Conservation (phyloP, 1,139 yeast genomes). For the Candida freyschussii region DNA sequence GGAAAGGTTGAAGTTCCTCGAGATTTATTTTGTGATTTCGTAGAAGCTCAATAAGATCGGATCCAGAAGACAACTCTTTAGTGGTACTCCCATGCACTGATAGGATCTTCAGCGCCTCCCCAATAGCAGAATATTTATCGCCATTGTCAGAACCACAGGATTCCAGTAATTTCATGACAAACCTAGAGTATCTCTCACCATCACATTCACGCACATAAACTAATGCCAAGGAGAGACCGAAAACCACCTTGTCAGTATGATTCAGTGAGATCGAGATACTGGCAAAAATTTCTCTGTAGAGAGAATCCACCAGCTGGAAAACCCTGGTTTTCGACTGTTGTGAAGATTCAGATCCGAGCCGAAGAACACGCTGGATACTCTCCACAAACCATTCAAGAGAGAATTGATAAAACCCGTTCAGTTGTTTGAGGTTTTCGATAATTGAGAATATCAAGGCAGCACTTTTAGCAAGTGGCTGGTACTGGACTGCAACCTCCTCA, state of each 20-base stretch:
- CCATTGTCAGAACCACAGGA: constrained; percentile 6
- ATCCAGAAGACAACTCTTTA: background rate
- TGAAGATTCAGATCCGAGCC: background rate
- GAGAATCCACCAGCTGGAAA: constrained; percentile 28
- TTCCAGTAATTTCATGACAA: constrained; percentile 9
- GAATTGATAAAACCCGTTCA: constrained; percentile 55
- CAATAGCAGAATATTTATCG: constrained; percentile 1
- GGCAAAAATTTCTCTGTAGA: constrained; percentile 46
- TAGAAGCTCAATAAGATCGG: constrained; percentile 1
- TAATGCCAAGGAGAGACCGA: constrained; percentile 39
- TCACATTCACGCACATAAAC: constrained; percentile 19
- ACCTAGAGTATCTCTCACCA: constrained; percentile 12
- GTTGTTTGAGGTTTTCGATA: constrained; percentile 36
- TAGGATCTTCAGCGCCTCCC: constrained; percentile 12
- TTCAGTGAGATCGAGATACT: constrained; percentile 46
- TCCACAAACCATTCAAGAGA: constrained; percentile 44
- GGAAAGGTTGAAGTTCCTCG: constrained; percentile 5
- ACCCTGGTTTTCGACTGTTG: constrained; percentile 18
- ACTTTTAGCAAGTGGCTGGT: constrained; percentile 49
- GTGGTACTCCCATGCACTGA: constrained; percentile 8
- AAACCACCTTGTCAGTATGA: constrained; percentile 42
- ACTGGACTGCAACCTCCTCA: constrained; percentile 43
- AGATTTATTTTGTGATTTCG: background rate
- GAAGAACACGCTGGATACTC: constrained; percentile 39
- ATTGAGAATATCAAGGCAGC: constrained; percentile 48